Evolutionary conservation across 108 stramenopile species (phyloP).

Genomic region (Skeletonema potamos): DNA sequence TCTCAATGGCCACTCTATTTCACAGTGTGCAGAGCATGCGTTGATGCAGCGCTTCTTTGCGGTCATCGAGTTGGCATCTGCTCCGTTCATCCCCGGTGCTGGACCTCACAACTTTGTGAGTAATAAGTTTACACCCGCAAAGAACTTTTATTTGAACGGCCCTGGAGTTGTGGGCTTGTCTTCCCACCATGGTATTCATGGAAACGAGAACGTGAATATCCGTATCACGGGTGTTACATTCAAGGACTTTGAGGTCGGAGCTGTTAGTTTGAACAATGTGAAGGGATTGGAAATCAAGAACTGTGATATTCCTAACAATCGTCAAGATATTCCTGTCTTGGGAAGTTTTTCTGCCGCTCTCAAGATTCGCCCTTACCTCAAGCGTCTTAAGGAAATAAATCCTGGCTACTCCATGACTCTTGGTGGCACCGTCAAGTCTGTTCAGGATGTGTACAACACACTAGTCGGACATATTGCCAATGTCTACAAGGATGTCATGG

Average conservation of each 20-base stretch:
- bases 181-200: constrained; percentile 43
- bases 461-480: neutral
- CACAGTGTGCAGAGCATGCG: constrained; percentile 21
- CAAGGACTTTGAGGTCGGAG: constrained; percentile 24
- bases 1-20: constrained; percentile 21
- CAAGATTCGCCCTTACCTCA: neutral
- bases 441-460: neutral
- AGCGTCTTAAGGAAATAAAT: neutral
- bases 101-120: constrained; percentile 23
- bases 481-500: constrained; percentile 3
- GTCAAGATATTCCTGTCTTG: constrained; percentile 8
- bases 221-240: constrained; percentile 9
- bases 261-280: constrained; percentile 22
- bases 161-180: constrained; percentile 22
- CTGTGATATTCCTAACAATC: constrained; percentile 1
- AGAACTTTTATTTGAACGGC: neutral
- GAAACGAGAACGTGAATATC: constrained; percentile 27
- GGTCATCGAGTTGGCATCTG: constrained; percentile 26
- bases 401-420: constrained; percentile 2
- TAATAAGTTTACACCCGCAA: constrained; percentile 1
- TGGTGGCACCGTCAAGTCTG: neutral
- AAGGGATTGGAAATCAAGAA: neutral
- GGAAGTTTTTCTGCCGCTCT: constrained; percentile 1
- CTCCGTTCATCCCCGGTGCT: constrained; percentile 12
- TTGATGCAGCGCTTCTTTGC: constrained; percentile 41